Percentiles rank a stretch among this genome's conserved stretches.
phyloP scores from a whole-genome alignment of 495 filamentous ascomycete species.

The Neurospora hispaniola region DNA sequence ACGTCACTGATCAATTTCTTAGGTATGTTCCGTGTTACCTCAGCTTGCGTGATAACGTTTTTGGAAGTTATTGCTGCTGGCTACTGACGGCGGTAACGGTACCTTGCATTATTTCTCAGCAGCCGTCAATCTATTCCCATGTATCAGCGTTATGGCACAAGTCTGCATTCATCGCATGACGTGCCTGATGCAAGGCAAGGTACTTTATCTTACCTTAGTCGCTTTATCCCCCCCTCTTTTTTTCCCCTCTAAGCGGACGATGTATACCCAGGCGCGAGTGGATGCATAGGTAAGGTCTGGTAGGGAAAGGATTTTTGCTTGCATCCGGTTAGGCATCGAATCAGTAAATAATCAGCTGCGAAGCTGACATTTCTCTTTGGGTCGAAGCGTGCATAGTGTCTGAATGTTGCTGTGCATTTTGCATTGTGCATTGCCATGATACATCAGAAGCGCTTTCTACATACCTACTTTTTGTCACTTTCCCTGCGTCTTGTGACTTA shows the following conservation, averaged over 20 bases:
- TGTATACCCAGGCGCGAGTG: neutral
- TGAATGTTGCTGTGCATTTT: neutral
- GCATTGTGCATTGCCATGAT: neutral
- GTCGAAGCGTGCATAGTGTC: neutral
- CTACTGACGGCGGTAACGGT: too few species aligned
- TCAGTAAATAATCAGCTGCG: neutral
- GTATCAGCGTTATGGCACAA: neutral
- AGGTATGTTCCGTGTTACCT: too few species aligned
- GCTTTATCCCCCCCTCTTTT: too few species aligned
- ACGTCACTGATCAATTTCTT: too few species aligned
- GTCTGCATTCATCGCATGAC: neutral
- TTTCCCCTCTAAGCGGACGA: neutral
- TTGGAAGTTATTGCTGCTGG: too few species aligned
- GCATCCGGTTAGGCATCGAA: neutral
- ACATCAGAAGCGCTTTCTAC: neutral
- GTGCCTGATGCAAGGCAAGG: neutral
- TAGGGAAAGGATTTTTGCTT: neutral
- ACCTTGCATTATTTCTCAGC: too few species aligned
- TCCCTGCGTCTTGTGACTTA: neutral
- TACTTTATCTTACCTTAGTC: neutral
- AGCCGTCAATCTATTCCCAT: too few species aligned
- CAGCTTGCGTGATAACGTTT: too few species aligned
- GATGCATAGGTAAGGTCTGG: neutral
- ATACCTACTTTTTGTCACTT: neutral
- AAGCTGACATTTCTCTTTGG: neutral